phyloP scores from a whole-genome alignment of 1,284 basidiomycete genomes.

The Pyrrhoderma noxium region DNA sequence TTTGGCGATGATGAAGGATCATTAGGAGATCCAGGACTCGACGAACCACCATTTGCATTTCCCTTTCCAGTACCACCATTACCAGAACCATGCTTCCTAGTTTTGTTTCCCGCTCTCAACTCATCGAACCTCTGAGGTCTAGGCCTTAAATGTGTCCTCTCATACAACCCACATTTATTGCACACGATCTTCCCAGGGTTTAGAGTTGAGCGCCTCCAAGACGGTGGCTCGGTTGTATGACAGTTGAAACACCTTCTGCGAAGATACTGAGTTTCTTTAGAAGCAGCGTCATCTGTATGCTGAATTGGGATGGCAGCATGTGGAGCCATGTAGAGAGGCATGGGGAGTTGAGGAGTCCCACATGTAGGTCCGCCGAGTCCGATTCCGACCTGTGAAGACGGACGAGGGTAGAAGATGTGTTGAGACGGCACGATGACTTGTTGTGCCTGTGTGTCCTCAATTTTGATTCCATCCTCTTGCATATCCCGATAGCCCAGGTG shows the following conservation, averaged over 20 bases:
- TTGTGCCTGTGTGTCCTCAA: constrained; percentile 41
- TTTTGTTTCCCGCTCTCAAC: constrained; percentile 72
- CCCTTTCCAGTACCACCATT: not conserved
- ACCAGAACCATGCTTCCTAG: constrained; percentile 38
- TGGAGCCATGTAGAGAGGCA: constrained; percentile 40
- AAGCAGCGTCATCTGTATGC: constrained; percentile 80
- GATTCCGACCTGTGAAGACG: constrained; percentile 24
- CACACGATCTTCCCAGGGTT: constrained; percentile 85
- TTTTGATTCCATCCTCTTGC: constrained; percentile 44
- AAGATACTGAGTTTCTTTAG: constrained; percentile 81
- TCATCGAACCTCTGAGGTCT: constrained; percentile 79
- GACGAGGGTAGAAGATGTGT: constrained; percentile 28
- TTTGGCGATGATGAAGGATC: constrained; percentile 30
- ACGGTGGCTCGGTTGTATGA: constrained; percentile 79
- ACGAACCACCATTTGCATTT: not conserved
- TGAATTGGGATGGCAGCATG: constrained; percentile 62
- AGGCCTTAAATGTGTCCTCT: constrained; percentile 74
- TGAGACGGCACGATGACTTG: constrained; percentile 58
- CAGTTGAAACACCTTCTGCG: constrained; percentile 81
- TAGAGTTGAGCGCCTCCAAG: constrained; percentile 76
- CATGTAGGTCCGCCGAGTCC: too few species aligned
- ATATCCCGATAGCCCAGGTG: constrained; percentile 41
- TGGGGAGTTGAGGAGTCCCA: constrained; percentile 15
- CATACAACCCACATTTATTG: constrained; percentile 84
- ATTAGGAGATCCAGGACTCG: not conserved